phyloP scores from a whole-genome alignment of 306 rosid species.

The Gleditsia sinensis region DNA sequence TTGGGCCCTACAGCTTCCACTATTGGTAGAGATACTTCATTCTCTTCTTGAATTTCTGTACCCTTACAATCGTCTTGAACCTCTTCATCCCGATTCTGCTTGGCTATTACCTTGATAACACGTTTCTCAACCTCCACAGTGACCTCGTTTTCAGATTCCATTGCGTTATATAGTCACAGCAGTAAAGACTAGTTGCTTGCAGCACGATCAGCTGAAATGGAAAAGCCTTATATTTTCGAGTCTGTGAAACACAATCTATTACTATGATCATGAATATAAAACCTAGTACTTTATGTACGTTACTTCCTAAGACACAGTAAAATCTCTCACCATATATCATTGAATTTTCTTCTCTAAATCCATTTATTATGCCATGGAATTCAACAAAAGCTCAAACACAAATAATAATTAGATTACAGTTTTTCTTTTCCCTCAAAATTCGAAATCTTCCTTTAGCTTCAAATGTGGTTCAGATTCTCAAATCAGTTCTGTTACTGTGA shows the following conservation, averaged over 20 bases:
- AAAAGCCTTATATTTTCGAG: not conserved
- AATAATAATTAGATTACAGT: not conserved
- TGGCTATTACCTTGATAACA: slow-evolving; percentile 51
- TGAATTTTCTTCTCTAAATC: too few species aligned
- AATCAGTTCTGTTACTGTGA: not conserved
- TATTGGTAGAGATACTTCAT: slow-evolving; percentile 47
- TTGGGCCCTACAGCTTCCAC: slow-evolving; percentile 44
- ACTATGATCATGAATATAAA: not conserved
- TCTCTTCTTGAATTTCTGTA: slow-evolving; percentile 44
- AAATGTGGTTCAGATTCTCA: not conserved
- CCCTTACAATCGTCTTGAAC: slow-evolving; percentile 38
- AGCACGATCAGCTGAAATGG: slow-evolving; percentile 12
- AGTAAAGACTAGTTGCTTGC: too few species aligned
- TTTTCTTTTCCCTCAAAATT: not conserved
- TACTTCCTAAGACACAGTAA: too few species aligned
- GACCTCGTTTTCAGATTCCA: slow-evolving; percentile 78
- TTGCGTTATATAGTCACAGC: too few species aligned
- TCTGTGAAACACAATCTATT: slow-evolving; percentile 1
- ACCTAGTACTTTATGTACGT: not conserved
- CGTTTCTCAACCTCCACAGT: slow-evolving; percentile 70
- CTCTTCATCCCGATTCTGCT: slow-evolving; percentile 43
- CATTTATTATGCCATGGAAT: not conserved
- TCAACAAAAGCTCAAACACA: not conserved
- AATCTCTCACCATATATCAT: too few species aligned
- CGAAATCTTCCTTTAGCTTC: not conserved